phyloP scores from a whole-genome alignment of 495 filamentous ascomycete species.

The Platismatia glauca region DNA sequence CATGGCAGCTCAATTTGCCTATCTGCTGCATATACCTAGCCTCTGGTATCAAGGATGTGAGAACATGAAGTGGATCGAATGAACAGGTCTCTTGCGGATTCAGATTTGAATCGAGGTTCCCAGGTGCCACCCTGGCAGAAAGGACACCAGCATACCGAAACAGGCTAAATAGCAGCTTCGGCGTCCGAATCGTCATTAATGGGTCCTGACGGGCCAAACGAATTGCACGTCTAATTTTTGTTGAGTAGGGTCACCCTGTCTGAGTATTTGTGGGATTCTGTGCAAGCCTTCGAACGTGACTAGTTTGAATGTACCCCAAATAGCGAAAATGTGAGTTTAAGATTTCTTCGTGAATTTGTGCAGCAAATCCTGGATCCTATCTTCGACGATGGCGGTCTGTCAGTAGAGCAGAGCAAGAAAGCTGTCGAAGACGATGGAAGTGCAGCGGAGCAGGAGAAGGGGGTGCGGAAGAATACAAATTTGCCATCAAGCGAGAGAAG shows the following conservation, averaged over 20 bases:
- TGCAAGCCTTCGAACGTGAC: neutral
- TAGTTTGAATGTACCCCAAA: neutral
- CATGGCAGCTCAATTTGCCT: neutral
- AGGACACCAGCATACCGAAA: too few relatives aligned
- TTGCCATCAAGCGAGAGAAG: neutral
- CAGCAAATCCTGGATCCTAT: too few relatives aligned
- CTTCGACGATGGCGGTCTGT: neutral
- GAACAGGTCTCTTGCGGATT: neutral
- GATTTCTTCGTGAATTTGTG: neutral
- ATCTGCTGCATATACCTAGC: neutral
- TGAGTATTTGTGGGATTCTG: neutral
- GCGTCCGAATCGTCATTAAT: neutral
- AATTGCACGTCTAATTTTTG: neutral
- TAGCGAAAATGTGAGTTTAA: neutral
- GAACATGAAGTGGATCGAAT: too few relatives aligned
- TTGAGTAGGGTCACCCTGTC: neutral
- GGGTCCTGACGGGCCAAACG: neutral
- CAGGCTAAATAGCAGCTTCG: neutral
- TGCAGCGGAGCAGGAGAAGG: too few relatives aligned
- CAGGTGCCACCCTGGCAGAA: too few relatives aligned
- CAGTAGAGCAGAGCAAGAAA: neutral
- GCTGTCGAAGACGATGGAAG: neutral
- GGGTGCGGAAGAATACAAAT: too few relatives aligned
- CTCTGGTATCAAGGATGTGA: neutral
- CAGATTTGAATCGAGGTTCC: neutral